Percentiles rank a stretch among this genome's conserved stretches.
These are phyloP conservation scores for Hevea brasiliensis DNA, from an alignment of 345 rosid genomes.

Conservation along the genomic window DNA sequence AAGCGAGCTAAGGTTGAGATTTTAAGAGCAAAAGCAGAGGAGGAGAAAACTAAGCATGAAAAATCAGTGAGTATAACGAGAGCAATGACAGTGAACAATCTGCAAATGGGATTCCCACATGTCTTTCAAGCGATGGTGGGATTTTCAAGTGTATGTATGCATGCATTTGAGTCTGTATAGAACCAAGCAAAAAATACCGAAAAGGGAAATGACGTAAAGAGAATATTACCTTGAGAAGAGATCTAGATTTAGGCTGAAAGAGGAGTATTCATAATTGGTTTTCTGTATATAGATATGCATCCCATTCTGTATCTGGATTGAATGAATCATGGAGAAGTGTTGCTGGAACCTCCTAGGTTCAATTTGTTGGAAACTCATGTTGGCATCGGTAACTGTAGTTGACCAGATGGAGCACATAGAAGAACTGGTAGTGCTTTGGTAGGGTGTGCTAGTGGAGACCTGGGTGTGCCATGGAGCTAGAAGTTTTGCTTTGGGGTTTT, in stretches of 20 bases:
- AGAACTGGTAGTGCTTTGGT: background rate
- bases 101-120: conserved; percentile 92
- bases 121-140: conserved; percentile 91
- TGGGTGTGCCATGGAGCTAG: background rate
- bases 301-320: conserved; percentile 13
- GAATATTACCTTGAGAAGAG: conserved; percentile 42
- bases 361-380: conserved; percentile 2
- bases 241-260: background rate
- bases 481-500: conserved; percentile 16
- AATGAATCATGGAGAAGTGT: background rate
- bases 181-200: conserved; percentile 56
- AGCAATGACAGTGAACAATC: conserved; percentile 78
- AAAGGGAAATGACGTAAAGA: conserved; percentile 53
- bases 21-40: conserved; percentile 68
- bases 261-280: background rate
- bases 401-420: background rate
- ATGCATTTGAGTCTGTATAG: conserved; percentile 78
- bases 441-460: background rate
- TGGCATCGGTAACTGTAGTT: background rate
- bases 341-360: conserved; percentile 6
- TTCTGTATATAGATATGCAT: conserved; percentile 24
- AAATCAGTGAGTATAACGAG: conserved; percentile 72
- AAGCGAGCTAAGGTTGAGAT: conserved; percentile 66
- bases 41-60: conserved; percentile 79
- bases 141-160: conserved; percentile 91